These are phyloP conservation scores for Calonectria ilicicola DNA, from an alignment of 2,329 filamentous ascomycete species.

Conservation along the genomic window DNA sequence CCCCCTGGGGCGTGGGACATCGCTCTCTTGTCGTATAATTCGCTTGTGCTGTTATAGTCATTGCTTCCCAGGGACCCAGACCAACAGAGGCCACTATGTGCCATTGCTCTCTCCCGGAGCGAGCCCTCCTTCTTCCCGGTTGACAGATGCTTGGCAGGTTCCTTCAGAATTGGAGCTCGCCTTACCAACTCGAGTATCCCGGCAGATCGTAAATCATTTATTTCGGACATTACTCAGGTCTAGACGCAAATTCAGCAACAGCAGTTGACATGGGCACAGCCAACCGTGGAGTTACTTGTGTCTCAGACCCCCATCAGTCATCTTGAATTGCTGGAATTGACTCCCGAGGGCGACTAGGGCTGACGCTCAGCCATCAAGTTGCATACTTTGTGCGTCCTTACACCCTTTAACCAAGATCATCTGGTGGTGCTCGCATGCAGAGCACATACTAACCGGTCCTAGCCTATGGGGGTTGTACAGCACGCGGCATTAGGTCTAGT, in stretches of 20 bases:
- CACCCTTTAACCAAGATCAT: slow-evolving; percentile 9
- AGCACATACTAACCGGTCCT: slow-evolving; percentile 21
- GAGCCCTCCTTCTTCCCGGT: slow-evolving; percentile 22
- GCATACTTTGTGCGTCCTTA: slow-evolving; percentile 10
- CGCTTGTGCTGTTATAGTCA: slow-evolving; percentile 37
- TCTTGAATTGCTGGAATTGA: background rate
- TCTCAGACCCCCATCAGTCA: slow-evolving; percentile 1
- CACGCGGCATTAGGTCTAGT: background rate
- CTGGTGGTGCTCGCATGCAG: slow-evolving; percentile 6
- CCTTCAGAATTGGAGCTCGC: slow-evolving; percentile 20
- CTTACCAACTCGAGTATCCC: slow-evolving; percentile 36
- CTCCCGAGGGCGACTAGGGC: slow-evolving; percentile 18
- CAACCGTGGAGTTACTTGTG: background rate
- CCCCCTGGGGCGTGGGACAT: slow-evolving; percentile 33
- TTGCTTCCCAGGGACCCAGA: slow-evolving; percentile 32
- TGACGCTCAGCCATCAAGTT: slow-evolving; percentile 11
- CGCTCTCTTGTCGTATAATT: slow-evolving; percentile 31
- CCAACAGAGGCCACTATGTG: slow-evolving; percentile 35
- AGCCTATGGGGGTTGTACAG: background rate
- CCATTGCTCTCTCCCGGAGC: slow-evolving; percentile 24
- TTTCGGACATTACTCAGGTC: slow-evolving; percentile 31
- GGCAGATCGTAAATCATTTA: slow-evolving; percentile 27
- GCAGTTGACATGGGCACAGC: slow-evolving; percentile 3
- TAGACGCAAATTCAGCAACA: slow-evolving; percentile 19
- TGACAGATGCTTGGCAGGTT: slow-evolving; percentile 28